These are phyloP conservation scores for Eimeria zaria DNA, from an alignment of 169 alveolate species.

Conservation along the genomic window DNA sequence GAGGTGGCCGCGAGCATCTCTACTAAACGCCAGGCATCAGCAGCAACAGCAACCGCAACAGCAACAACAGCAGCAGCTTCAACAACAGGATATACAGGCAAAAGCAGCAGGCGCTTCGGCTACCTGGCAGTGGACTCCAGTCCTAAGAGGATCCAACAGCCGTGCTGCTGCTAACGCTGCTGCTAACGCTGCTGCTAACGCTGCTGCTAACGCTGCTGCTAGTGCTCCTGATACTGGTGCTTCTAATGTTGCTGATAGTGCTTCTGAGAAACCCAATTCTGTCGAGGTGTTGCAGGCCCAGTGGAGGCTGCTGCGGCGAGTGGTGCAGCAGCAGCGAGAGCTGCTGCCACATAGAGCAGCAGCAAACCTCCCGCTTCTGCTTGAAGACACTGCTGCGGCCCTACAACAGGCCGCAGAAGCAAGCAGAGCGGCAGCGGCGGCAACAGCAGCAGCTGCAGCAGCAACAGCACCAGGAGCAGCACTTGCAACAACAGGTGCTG, in stretches of 20 bases:
- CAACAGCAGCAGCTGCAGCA: conserved; percentile 1
- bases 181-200: background rate
- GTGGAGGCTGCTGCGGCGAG: conserved; percentile 70
- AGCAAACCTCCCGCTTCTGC: conserved; percentile 16
- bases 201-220: background rate
- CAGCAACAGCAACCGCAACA: background rate
- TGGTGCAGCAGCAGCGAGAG: conserved; percentile 52
- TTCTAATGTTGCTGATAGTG: background rate
- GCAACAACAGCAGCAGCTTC: background rate
- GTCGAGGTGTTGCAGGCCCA: conserved; percentile 4
- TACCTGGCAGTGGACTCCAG: background rate
- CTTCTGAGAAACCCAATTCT: no score
- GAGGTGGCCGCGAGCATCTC: background rate
- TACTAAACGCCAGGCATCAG: background rate
- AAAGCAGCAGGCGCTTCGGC: background rate
- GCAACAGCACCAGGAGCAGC: background rate
- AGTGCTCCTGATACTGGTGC: background rate
- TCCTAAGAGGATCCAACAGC: background rate
- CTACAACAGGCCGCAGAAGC: background rate
- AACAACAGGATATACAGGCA: background rate
- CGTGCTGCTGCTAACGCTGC: background rate
- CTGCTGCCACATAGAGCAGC: conserved; percentile 38
- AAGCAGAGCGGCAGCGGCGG: background rate
- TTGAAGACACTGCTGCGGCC: conserved; percentile 16
- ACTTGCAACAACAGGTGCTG: background rate